Percentiles rank a stretch among this genome's conserved stretches.
phyloP scores from a whole-genome alignment of 163 green algal species.

The Trebouxiophyceae sp. region DNA sequence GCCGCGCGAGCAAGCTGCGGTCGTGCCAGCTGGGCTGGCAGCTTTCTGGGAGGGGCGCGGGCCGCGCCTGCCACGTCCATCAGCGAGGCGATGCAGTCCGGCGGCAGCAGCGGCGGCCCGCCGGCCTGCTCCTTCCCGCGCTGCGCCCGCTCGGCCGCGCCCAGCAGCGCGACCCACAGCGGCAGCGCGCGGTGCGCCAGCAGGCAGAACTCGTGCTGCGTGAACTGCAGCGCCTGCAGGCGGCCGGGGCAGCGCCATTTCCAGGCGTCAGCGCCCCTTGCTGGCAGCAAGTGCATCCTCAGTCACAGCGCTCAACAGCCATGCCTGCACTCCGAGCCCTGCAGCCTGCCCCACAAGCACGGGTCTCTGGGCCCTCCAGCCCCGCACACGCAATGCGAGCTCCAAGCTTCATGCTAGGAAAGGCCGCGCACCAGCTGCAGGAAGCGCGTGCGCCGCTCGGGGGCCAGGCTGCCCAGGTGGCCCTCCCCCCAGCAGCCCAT shows the following conservation, averaged over 20 bases:
- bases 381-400: no score
- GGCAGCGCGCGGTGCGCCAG: constrained; percentile 48
- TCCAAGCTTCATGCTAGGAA: no score
- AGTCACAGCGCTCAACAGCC: no score
- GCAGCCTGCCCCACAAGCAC: no score
- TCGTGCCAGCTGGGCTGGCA: no score
- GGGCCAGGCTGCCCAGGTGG: background rate
- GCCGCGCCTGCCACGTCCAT: constrained; percentile 33
- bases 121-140: background rate
- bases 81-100: constrained; percentile 26
- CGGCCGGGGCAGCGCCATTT: no score
- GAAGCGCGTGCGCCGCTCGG: background rate
- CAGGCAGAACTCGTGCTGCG: constrained; percentile 51
- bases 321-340: no score
- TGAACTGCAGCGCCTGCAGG: constrained; percentile 66
- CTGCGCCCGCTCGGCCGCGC: background rate
- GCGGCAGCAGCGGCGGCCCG: constrained; percentile 18
- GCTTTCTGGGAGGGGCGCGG: background rate
- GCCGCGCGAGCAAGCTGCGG: no score
- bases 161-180: constrained; percentile 58
- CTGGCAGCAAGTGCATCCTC: no score
- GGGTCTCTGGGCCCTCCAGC: no score
- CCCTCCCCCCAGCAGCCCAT: background rate
- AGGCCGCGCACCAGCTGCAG: background rate
- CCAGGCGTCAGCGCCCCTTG: no score